Conservation (phyloP, 805 yeast genomes). For the Candida namnaoensis region DNA sequence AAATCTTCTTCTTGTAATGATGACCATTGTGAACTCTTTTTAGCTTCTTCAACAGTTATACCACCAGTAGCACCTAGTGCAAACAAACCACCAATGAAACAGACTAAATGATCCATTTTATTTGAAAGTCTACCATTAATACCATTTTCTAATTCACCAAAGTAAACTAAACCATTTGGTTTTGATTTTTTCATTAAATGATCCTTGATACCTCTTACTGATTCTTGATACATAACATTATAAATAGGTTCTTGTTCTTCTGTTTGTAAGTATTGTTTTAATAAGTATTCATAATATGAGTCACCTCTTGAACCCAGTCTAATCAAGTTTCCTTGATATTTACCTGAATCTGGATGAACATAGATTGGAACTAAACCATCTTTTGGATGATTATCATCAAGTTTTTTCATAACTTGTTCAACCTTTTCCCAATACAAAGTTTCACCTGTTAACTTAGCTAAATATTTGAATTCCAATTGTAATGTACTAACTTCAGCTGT, state of each 20-base stretch:
- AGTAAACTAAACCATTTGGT: conserved; percentile 55
- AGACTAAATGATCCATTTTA: conserved; percentile 90
- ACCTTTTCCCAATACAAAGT: conserved; percentile 67
- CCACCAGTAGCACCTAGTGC: conserved; percentile 90
- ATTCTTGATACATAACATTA: conserved; percentile 65
- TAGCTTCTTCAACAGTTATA: conserved; percentile 43
- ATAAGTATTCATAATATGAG: conserved; percentile 82
- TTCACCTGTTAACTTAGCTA: conserved; percentile 77
- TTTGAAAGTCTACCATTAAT: conserved; percentile 47
- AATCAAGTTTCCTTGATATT: conserved; percentile 53
- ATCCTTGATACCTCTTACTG: conserved; percentile 69
- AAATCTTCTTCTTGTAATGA: conserved; percentile 52
- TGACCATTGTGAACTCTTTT: conserved; percentile 48
- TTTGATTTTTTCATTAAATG: conserved; percentile 50
- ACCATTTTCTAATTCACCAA: conserved; percentile 76
- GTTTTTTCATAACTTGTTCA: conserved; percentile 61
- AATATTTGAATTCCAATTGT: conserved; percentile 80
- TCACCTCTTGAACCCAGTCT: conserved; percentile 90
- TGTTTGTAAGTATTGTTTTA: conserved; percentile 82
- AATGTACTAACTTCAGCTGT: conserved; percentile 87
- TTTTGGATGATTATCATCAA: conserved; percentile 54
- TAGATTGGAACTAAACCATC: conserved; percentile 83
- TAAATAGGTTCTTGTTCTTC: conserved; percentile 50
- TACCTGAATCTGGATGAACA: conserved; percentile 67
- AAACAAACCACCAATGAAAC: conserved; percentile 83